Evolutionary conservation across 2,329 filamentous ascomycete genomes (phyloP), one percentile per base, ranked within the genome.

Genomic region (Scopulariopsis brevicaulis): DNA sequence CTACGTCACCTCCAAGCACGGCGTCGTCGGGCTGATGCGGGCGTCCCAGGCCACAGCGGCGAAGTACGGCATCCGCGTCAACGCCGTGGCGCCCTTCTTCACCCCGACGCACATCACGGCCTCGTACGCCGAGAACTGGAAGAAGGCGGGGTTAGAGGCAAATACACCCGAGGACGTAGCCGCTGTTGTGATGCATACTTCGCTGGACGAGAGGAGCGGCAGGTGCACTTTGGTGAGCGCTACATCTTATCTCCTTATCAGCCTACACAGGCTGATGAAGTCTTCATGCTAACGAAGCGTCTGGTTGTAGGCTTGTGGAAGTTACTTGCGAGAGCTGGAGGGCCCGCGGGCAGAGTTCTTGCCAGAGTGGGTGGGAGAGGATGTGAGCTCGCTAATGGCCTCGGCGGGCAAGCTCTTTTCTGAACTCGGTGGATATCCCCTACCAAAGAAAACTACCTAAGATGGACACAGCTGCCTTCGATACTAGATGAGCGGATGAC

Each of bases 1-100:
- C 2, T 64, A 64, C 53, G 54, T 64, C 14, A 56, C 62, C 1
- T 64, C 63, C 2, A 64, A 64, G 46, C 63, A 64, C 24, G 63
- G 62, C 0, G 60, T 64, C 15, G 56, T 59, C 12, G 63, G 63
- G 1, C 60, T 64, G 0, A 50, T 64, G 2, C 53, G 63, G 7
- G 54, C 62, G 2, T 61, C 59, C 1, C 55, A 62, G 4, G 28
- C 24, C 8, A 12, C 37, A 4, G 62, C 62, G 0, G 28, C 43
- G 12, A 35, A 48, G 4, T 32, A 59, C 5, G 54, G 57, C 3
- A 52, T 63, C 20, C 56, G 61, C 5, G 59, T 63, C 14, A 63
- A 61, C 18, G 50, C 53, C 6, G 61, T 63, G 4, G 61, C 62
- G 6, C 62, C 62, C 7, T 60, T 61, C 25, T 20, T 61, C 15